A percentile compares a stretch with the other conserved stretches of the same genome.
phyloP scores from a whole-genome alignment of 805 yeast species.

The Candida hispaniensis region DNA sequence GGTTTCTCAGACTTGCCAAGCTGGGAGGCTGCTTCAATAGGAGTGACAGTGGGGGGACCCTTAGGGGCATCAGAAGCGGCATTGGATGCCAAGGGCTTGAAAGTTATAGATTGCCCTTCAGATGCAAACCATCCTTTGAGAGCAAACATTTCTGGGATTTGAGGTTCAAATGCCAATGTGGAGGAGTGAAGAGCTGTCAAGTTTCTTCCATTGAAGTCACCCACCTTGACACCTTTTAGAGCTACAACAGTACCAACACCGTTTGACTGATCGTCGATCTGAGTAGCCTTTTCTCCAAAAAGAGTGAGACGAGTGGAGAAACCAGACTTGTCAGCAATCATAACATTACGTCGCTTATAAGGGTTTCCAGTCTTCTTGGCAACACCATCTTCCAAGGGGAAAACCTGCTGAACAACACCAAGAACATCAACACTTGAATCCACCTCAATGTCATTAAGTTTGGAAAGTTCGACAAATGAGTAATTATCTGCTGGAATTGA shows the following conservation, averaged over 20 bases:
- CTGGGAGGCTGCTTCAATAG: constrained; percentile 52
- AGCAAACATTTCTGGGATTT: constrained; percentile 73
- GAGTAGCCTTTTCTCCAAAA: constrained; percentile 83
- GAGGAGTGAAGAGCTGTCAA: constrained; percentile 74
- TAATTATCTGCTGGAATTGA: constrained; percentile 70
- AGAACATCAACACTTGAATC: constrained; percentile 74
- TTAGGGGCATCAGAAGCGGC: constrained; percentile 29
- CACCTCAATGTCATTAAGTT: constrained; percentile 55
- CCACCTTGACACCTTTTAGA: constrained; percentile 78
- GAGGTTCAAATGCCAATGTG: constrained; percentile 70
- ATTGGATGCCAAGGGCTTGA: constrained; percentile 47
- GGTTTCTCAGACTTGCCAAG: constrained; percentile 68
- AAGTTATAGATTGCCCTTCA: constrained; percentile 53
- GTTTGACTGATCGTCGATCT: constrained; percentile 46
- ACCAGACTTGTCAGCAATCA: constrained; percentile 75
- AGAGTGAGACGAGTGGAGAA: constrained; percentile 68
- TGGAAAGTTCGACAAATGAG: constrained; percentile 59
- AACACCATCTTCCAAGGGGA: constrained; percentile 64
- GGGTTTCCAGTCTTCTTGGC: constrained; percentile 84
- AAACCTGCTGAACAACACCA: constrained; percentile 72
- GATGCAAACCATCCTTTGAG: constrained; percentile 94
- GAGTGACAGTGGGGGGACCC: constrained; percentile 46
- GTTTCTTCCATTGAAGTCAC: constrained; percentile 80
- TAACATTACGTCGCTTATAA: constrained; percentile 82
- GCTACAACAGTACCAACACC: constrained; percentile 58